phyloP scores from a whole-genome alignment of 257 asterid genomes.

The Avicennia marina region DNA sequence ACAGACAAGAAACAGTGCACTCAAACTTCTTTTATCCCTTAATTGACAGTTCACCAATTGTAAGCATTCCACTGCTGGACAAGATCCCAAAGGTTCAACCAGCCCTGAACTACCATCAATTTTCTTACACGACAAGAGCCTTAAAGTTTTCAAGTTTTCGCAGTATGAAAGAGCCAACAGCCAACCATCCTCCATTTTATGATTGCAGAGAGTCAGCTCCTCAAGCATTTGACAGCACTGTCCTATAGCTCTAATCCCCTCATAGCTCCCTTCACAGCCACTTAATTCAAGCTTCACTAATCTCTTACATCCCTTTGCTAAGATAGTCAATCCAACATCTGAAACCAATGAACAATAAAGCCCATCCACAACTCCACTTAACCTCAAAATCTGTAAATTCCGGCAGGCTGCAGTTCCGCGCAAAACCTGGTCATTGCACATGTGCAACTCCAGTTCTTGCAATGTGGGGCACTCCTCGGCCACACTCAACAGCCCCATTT shows the following conservation, averaged over 20 bases:
- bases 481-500: neutral
- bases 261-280: constrained; percentile 4
- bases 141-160: constrained; percentile 39
- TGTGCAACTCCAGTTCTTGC: constrained; percentile 8
- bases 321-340: neutral
- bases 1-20: neutral
- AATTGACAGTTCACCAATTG: neutral
- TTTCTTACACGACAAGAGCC: constrained; percentile 8
- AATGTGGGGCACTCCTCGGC: neutral
- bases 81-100: neutral
- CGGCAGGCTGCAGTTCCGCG: neutral
- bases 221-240: constrained; percentile 58
- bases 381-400: constrained; percentile 5
- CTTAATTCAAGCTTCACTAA: neutral
- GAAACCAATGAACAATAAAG: neutral
- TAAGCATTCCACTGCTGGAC: neutral
- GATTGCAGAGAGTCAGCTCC: constrained; percentile 38
- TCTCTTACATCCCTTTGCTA: constrained; percentile 6
- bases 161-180: constrained; percentile 42
- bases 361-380: neutral
- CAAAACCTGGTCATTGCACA: neutral
- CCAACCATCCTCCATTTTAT: constrained; percentile 60
- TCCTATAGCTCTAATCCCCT: constrained; percentile 36
- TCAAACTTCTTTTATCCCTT: constrained; percentile 3
- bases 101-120: neutral